A percentile compares a stretch with the other conserved stretches of the same genome.
Evolutionary conservation across 768 basidiomycete species (phyloP).

Genomic region (Rhizopogon vinicolor): DNA sequence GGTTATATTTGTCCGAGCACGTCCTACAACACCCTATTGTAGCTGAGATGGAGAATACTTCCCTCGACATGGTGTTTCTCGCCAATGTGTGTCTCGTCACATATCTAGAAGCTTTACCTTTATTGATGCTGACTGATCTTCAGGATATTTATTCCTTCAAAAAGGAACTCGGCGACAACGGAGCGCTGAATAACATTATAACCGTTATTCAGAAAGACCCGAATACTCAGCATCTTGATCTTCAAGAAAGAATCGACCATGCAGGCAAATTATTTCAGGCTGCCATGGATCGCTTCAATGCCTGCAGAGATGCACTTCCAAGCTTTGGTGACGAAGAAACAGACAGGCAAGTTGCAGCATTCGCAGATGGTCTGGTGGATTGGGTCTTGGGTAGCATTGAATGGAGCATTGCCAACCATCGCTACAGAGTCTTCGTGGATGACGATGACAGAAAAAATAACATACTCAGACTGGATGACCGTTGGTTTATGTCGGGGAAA

Average conservation of each 20-base stretch:
- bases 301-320: conserved; percentile 17
- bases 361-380: conserved; percentile 22
- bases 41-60: conserved; percentile 21
- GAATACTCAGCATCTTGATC: conserved; percentile 5
- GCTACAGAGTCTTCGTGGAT: conserved; percentile 20
- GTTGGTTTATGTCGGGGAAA: background rate
- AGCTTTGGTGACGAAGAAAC: conserved; percentile 8
- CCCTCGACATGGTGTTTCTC: conserved; percentile 11
- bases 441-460: conserved; percentile 16
- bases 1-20: conserved; percentile 19
- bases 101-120: too few species aligned
- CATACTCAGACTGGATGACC: conserved; percentile 13
- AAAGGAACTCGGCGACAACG: conserved; percentile 18
- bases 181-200: conserved; percentile 18
- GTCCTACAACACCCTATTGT: conserved; percentile 16
- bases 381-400: conserved; percentile 22
- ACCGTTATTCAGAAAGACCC: conserved; percentile 20
- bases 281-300: conserved; percentile 19
- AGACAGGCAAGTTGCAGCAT: conserved; percentile 14
- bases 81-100: conserved; percentile 10
- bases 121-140: background rate
- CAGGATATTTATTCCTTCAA: conserved; percentile 22
- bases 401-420: conserved; percentile 23
- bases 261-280: conserved; percentile 13
- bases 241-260: conserved; percentile 18